These are phyloP conservation scores for Phytophthora colocasiae DNA, from an alignment of 352 stramenopile species.

Conservation along the genomic window DNA sequence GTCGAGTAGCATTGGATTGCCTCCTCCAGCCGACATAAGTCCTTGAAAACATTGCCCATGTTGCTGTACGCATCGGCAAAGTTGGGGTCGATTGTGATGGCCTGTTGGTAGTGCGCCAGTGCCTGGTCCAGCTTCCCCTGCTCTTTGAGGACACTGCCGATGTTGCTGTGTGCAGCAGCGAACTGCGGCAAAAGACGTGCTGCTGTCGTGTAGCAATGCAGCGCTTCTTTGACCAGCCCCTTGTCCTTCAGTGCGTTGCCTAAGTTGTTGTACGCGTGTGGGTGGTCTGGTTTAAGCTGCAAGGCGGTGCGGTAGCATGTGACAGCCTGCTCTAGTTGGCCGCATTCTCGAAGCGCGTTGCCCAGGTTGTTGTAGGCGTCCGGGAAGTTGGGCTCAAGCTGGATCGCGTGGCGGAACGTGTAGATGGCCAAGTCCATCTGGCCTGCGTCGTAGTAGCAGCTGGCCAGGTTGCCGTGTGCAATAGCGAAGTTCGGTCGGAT, in stretches of 20 bases:
- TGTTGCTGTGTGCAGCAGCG: conserved; percentile 93
- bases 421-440: conserved; percentile 86
- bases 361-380: conserved; percentile 96
- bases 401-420: conserved; percentile 92
- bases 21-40: conserved; percentile 87
- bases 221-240: conserved; percentile 93
- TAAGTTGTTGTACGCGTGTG: conserved; percentile 96
- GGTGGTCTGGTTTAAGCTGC: conserved; percentile 92
- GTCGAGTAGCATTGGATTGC: conserved; percentile 92
- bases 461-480: conserved; percentile 92
- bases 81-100: conserved; percentile 92
- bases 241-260: conserved; percentile 93
- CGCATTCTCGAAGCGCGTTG: conserved; percentile 90
- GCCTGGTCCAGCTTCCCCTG: conserved; percentile 94
- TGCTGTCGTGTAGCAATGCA: conserved; percentile 94
- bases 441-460: conserved; percentile 90
- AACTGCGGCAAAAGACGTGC: conserved; percentile 92
- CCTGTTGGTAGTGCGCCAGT: conserved; percentile 94
- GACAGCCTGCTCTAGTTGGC: conserved; percentile 82
- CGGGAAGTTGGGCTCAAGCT: conserved; percentile 93
- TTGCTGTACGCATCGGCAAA: conserved; percentile 95
- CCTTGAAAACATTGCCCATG: conserved; percentile 95
- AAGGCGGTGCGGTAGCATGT: conserved; percentile 91
- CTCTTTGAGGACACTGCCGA: conserved; percentile 95
- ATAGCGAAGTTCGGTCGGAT: conserved; percentile 93